Percentiles rank a stretch among this genome's conserved stretches.
phyloP scores from a whole-genome alignment of 2,329 filamentous ascomycete genomes.

The Aspergillus niger region DNA sequence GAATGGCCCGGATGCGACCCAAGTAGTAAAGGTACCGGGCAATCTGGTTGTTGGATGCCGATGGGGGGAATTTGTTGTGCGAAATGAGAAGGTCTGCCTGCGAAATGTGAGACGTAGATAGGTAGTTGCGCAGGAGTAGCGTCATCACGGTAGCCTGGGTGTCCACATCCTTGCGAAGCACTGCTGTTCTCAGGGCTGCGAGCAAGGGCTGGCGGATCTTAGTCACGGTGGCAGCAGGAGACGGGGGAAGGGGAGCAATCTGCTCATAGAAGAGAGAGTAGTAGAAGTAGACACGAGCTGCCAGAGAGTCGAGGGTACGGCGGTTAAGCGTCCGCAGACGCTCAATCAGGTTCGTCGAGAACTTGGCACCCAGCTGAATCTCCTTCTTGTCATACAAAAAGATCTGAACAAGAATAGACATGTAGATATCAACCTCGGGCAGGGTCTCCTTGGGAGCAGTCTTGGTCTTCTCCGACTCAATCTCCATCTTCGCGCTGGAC shows the following conservation, averaged over 20 bases:
- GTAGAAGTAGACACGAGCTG: constrained; percentile 97
- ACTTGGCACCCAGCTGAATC: constrained; percentile 75
- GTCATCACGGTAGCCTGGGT: constrained; percentile 97
- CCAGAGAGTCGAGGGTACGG: constrained; percentile 87
- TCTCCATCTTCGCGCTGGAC: constrained; percentile 68
- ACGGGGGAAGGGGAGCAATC: constrained; percentile 81
- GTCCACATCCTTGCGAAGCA: constrained; percentile 92
- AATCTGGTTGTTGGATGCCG: constrained; percentile 96
- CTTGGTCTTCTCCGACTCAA: constrained; percentile 70
- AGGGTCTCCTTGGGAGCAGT: constrained; percentile 70
- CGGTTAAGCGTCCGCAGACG: constrained; percentile 88
- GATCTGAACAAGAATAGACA: constrained; percentile 83
- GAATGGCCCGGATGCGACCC: constrained; percentile 92
- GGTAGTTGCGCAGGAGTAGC: constrained; percentile 90
- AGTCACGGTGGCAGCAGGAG: constrained; percentile 82
- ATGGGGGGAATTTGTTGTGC: constrained; percentile 91
- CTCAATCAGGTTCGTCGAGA: constrained; percentile 81
- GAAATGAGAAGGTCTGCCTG: constrained; percentile 95
- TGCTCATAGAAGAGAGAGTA: constrained; percentile 95
- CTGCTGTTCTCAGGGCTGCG: constrained; percentile 87
- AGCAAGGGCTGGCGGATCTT: constrained; percentile 83
- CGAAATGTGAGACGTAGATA: constrained; percentile 92
- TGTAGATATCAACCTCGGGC: constrained; percentile 85
- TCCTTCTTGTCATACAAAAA: constrained; percentile 84
- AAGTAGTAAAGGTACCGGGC: constrained; percentile 97